phyloP scores from a whole-genome alignment of 768 basidiomycete genomes.

The Saitozyma sp. region DNA sequence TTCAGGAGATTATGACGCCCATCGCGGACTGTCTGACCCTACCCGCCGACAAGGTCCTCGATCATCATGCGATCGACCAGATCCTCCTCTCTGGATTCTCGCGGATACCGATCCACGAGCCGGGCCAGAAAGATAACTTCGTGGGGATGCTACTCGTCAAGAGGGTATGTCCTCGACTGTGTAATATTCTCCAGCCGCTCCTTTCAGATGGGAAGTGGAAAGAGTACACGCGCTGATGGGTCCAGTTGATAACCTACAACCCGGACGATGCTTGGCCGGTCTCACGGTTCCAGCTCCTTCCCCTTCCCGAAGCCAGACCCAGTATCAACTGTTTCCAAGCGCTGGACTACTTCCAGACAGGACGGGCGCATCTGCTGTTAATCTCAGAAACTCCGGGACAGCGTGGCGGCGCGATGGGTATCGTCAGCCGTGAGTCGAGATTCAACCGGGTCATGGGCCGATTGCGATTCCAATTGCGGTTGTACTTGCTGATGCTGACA shows the following conservation, averaged over 20 bases:
- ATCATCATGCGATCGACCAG: constrained; percentile 73
- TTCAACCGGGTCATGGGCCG: no score
- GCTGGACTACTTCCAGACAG: constrained; percentile 90
- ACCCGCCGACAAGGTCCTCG: constrained; percentile 71
- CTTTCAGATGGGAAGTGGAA: not conserved
- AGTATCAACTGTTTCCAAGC: constrained; percentile 90
- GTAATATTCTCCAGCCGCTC: not conserved
- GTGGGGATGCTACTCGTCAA: constrained; percentile 80
- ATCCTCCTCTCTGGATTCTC: constrained; percentile 71
- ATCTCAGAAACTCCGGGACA: constrained; percentile 80
- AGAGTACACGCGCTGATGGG: not conserved
- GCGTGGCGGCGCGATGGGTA: constrained; percentile 81
- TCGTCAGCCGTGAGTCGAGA: constrained; percentile 63
- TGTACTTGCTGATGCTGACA: not conserved
- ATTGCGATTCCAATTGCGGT: not conserved
- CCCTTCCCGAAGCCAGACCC: constrained; percentile 84
- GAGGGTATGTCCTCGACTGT: constrained; percentile 57
- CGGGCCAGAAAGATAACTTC: constrained; percentile 68
- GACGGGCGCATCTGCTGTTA: constrained; percentile 85
- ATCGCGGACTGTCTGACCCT: constrained; percentile 70
- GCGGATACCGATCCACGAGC: constrained; percentile 82
- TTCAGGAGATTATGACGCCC: constrained; percentile 75
- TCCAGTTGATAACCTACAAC: constrained; percentile 81
- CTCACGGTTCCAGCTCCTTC: constrained; percentile 67
- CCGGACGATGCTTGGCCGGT: constrained; percentile 63